Conservation (phyloP, 768 basidiomycete species). For the Dacryopinax spathularia region DNA sequence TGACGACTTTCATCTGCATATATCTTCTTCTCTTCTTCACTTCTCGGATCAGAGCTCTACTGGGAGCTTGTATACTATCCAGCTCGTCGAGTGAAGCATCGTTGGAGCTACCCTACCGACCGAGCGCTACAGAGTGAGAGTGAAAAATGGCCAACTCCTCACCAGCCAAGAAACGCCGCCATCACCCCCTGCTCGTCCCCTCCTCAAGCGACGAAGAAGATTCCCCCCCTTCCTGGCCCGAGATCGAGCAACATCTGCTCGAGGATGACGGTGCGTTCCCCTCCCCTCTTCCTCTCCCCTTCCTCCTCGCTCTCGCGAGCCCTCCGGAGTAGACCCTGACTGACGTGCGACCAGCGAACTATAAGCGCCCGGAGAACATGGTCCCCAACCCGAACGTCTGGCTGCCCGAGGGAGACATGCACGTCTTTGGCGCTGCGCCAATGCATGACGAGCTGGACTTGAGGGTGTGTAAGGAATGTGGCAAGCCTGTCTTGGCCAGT, state of each 20-base stretch:
- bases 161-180: not conserved
- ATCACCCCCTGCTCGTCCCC: not conserved
- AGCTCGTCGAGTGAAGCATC: not conserved
- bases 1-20: too few relatives aligned
- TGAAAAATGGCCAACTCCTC: not conserved
- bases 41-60: too few relatives aligned
- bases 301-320: not conserved
- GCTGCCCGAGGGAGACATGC: slow-evolving; percentile 78
- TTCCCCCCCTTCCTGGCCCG: not conserved
- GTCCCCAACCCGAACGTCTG: slow-evolving; percentile 25
- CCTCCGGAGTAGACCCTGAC: not conserved
- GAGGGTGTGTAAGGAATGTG: slow-evolving; percentile 67
- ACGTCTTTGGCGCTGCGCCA: slow-evolving; percentile 67
- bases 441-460: slow-evolving; percentile 51
- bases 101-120: not conserved
- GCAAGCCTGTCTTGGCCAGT: slow-evolving; percentile 64
- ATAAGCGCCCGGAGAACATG: slow-evolving; percentile 1
- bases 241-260: not conserved
- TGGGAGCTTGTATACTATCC: too few relatives aligned
- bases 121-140: too few relatives aligned
- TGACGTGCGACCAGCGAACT: not conserved
- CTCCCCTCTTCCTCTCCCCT: not conserved
- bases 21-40: too few relatives aligned
- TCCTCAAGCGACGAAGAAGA: not conserved
- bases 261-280: not conserved